Evolutionary conservation across 768 basidiomycete species (phyloP).

Genomic region (Panaeolus papilionaceus): DNA sequence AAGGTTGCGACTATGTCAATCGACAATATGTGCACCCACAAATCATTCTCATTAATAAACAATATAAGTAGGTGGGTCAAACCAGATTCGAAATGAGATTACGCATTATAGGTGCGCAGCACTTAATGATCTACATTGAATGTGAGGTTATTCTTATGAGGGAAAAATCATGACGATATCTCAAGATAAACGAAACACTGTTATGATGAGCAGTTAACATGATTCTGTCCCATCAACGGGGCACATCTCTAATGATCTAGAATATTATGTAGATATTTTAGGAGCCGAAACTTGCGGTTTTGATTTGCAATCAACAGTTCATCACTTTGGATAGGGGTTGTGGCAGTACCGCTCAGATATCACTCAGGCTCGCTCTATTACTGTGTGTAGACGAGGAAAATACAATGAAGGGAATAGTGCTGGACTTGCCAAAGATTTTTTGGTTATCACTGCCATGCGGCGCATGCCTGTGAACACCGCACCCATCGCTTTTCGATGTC

Average conservation of each 20-base stretch:
- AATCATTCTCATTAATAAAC: neutral
- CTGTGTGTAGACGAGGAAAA: neutral
- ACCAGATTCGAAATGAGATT: neutral
- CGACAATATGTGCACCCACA: neutral
- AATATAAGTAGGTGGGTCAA: neutral
- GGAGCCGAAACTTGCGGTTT: neutral
- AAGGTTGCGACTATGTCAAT: neutral
- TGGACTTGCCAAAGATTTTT: neutral
- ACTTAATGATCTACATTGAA: neutral
- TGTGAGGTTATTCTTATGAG: conserved; percentile 1
- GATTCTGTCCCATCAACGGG: neutral
- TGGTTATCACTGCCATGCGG: conserved; percentile 9
- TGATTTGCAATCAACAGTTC: conserved; percentile 4
- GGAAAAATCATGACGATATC: conserved; percentile 4
- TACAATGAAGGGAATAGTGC: neutral
- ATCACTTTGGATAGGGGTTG: conserved; percentile 1
- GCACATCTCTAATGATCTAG: neutral
- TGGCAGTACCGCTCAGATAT: neutral
- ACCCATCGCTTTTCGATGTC: neutral
- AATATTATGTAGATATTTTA: neutral
- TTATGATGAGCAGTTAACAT: neutral
- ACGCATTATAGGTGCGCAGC: neutral
- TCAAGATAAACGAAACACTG: neutral
- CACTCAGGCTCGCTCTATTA: neutral
- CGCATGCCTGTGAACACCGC: conserved; percentile 5